Conservation (phyloP, 306 rosid genomes). For the Vigna angularis region DNA sequence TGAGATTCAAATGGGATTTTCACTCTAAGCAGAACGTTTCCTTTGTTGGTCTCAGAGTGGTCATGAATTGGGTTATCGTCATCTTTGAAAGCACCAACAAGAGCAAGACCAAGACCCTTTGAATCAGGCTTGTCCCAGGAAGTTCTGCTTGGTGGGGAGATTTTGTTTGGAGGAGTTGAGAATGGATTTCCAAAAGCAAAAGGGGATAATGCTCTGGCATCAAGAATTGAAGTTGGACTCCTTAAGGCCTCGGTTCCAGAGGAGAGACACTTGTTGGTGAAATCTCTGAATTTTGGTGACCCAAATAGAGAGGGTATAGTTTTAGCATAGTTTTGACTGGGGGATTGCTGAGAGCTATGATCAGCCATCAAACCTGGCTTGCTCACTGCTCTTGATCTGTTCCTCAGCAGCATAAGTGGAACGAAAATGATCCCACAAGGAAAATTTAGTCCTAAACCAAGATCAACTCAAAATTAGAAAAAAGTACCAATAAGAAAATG, state of each 20-base stretch:
- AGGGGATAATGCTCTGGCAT: slow-evolving; percentile 57
- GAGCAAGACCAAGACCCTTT: slow-evolving; percentile 75
- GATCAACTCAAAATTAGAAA: slow-evolving; percentile 8
- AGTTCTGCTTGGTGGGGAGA: slow-evolving; percentile 52
- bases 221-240: slow-evolving; percentile 85
- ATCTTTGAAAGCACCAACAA: slow-evolving; percentile 57
- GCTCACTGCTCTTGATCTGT: slow-evolving; percentile 82
- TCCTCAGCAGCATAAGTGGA: slow-evolving; percentile 66
- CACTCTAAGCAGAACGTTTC: slow-evolving; percentile 62
- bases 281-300: slow-evolving; percentile 73
- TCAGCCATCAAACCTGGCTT: slow-evolving; percentile 89
- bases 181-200: slow-evolving; percentile 49
- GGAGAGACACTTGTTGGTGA: slow-evolving; percentile 57
- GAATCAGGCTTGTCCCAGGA: slow-evolving; percentile 51
- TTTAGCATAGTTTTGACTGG: slow-evolving; percentile 48
- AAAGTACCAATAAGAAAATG: not conserved
- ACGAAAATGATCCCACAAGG: not conserved
- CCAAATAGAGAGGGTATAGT: slow-evolving; percentile 62
- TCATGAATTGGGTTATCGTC: slow-evolving; percentile 48
- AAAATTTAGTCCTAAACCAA: slow-evolving; percentile 29
- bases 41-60: slow-evolving; percentile 44
- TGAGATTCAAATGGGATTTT: slow-evolving; percentile 65
- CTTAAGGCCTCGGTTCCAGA: slow-evolving; percentile 57
- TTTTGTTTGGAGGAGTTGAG: slow-evolving; percentile 42
- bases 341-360: slow-evolving; percentile 64